Percentiles rank a stretch among this genome's conserved stretches.
These are phyloP conservation scores for Aplosporella prunicola DNA, from an alignment of 2,329 filamentous ascomycete species.

Conservation along the genomic window DNA sequence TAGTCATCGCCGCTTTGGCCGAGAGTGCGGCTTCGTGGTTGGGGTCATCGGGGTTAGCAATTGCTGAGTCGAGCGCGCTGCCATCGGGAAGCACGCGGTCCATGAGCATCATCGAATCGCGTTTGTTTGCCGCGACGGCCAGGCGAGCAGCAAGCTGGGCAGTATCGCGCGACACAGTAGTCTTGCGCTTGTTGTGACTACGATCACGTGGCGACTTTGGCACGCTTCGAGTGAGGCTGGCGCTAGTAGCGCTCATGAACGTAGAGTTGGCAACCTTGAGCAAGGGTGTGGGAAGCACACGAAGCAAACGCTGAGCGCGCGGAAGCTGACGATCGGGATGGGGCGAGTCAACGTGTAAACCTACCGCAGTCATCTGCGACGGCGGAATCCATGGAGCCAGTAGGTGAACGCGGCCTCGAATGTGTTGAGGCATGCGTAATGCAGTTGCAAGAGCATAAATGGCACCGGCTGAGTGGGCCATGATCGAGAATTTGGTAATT, in stretches of 20 bases:
- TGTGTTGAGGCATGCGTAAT: conserved; percentile 89
- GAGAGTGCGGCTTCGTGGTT: conserved; percentile 22
- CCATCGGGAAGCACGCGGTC: conserved; percentile 36
- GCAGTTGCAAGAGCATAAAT: conserved; percentile 95
- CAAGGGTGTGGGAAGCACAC: conserved; percentile 80
- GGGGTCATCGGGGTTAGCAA: conserved; percentile 19
- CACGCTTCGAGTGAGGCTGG: conserved; percentile 59
- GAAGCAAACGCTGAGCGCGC: conserved; percentile 81
- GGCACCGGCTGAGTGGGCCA: conserved; percentile 94
- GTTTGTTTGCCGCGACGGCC: conserved; percentile 23
- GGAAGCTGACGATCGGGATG: conserved; percentile 73
- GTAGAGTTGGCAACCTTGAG: conserved; percentile 91
- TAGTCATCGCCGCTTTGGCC: conserved; percentile 44
- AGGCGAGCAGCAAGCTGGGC: conserved; percentile 13
- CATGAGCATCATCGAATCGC: conserved; percentile 42
- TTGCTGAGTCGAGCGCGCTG: conserved; percentile 23
- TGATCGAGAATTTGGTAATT: conserved; percentile 90
- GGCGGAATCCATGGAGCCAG: conserved; percentile 96
- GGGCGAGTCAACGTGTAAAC: conserved; percentile 60
- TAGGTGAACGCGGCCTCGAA: conserved; percentile 86
- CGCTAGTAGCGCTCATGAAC: conserved; percentile 87
- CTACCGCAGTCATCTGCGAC: conserved; percentile 42
- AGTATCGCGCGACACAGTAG: conserved; percentile 14
- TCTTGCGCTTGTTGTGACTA: conserved; percentile 14
- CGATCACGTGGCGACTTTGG: conserved; percentile 22